Percentiles rank a stretch among this genome's conserved stretches.
Evolutionary conservation across 768 basidiomycete species (phyloP).

Genomic region (Russula abietina): DNA sequence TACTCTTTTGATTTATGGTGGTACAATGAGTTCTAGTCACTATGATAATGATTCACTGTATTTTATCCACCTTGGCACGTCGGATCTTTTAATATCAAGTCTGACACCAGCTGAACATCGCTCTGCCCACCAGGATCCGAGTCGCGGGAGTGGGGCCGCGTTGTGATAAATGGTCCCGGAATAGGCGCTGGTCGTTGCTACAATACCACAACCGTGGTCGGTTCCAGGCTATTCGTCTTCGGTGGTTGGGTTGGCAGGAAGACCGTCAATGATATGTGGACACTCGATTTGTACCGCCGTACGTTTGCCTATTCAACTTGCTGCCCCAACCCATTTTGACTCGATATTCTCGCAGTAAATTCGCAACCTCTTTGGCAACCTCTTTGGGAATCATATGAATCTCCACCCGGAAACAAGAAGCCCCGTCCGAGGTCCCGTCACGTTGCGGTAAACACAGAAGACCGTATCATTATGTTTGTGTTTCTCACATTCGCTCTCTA

Average conservation of each 20-base stretch:
- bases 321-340: constrained; percentile 6
- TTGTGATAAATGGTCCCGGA: constrained; percentile 54
- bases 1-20: constrained; percentile 94
- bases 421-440: constrained; percentile 84
- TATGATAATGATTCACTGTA: constrained; percentile 74
- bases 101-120: not conserved
- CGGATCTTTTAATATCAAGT: not conserved
- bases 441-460: constrained; percentile 72
- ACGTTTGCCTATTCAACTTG: constrained; percentile 35
- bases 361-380: too few species aligned
- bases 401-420: constrained; percentile 46
- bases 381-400: constrained; percentile 60
- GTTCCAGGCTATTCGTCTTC: constrained; percentile 88
- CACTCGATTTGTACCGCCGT: constrained; percentile 90
- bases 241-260: constrained; percentile 93
- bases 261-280: constrained; percentile 92
- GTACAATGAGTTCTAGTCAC: constrained; percentile 63
- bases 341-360: constrained; percentile 42
- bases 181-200: constrained; percentile 87
- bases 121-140: constrained; percentile 40
- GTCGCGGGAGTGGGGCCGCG: constrained; percentile 93
- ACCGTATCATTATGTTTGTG: constrained; percentile 32
- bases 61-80: constrained; percentile 86
- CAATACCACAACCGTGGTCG: constrained; percentile 89
- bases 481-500: constrained; percentile 11